Evolutionary conservation across 805 yeast genomes (phyloP), one percentile per base, ranked within the genome.

Genomic region (Candida sonorensis): DNA sequence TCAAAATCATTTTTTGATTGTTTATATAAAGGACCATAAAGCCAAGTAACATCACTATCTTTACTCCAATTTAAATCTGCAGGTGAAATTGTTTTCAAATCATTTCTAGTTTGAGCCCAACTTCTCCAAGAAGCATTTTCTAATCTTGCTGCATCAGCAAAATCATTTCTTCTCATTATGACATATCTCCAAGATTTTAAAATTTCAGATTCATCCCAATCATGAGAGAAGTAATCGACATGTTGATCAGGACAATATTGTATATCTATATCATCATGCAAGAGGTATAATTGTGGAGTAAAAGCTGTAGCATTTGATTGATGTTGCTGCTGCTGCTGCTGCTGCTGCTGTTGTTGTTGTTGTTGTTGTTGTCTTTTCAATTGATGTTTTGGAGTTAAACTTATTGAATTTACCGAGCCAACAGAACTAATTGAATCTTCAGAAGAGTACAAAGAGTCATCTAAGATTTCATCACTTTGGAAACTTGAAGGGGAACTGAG

Each of bases 1-100:
- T 44, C 45, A 15, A 40, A 37, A 14, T 42, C 50, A 19, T 37
- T 33, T 21, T 36, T 38, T 12, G 48, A 49, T 7, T 42, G 51
- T 29, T 48, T 49, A 19, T 51, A 54, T 7, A 56, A 48, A 4
- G 99, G 99, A 1, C 99, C 99, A 60, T 90, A 92, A 10, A 92
- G 70, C 98, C 98, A 92, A 2, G 97, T 87, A 9, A 92, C 96
- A 56, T 92, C 99, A 37, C 81, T 80, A 49, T 92, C 99, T 59
- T 94, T 92, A 27, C 86, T 77, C 99, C 99, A 92, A 57, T 92
- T 90, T 29, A 92, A 83, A 23, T 75, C 72, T 49, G 86, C 94
- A 1, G 99, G 98, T 13, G 88, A 76, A 6, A 90, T 84, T 0
- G 98, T 92, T 41, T 67, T 61, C 33, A 80, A 60, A 19, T 76